Evolutionary conservation across 2,329 filamentous ascomycete species (phyloP), one percentile per base, ranked within the genome.

Genomic region (Neofusicoccum laricinum): DNA sequence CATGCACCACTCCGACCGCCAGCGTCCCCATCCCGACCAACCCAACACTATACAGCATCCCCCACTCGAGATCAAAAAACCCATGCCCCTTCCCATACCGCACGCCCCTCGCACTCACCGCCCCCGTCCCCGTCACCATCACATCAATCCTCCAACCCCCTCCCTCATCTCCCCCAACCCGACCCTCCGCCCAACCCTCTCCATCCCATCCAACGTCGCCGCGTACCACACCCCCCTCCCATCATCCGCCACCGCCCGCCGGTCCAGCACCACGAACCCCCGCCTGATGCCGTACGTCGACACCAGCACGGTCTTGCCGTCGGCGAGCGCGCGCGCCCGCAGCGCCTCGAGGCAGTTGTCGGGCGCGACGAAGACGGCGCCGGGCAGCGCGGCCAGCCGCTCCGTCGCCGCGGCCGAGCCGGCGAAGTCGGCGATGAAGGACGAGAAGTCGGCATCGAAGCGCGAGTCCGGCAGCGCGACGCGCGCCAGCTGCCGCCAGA

Each of bases 321-420:
- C 78, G 53, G 68, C 69, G 32, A 81, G 69, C 7, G 78, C 76
- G n/a, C 69, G 68, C 25, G 69, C 67, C 14, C 79, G 73, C 30
- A 81, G 69, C 8, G 73, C 67, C 67, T 81, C 78, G n/a, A 81
- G 72, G 67, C 78, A 80, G 65, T 80, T 81, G 66, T 81, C 79
- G 2, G 78, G 76, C 4, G 78, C 77, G 21, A 79, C 74, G 65
- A 81, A 80, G 50, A 81, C 66, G 4, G 71, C 70, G 11, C 64
- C 72, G 3, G 71, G 69, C 15, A 79, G 68, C 3, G 70, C 63
- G 1, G 69, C 62, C 2, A 81, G 67, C 40, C 70, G 72, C 6
- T 71, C 66, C 15, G 72, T 71, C 1, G 79, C 79, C 0, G 67
- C 65, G 2, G 70, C 62, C 0, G 79, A 81, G 53, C 71, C 73